Evolutionary conservation across 2,329 filamentous ascomycete genomes (phyloP), one percentile per base, ranked within the genome.

Genomic region (Trichoderma pleuroti): DNA sequence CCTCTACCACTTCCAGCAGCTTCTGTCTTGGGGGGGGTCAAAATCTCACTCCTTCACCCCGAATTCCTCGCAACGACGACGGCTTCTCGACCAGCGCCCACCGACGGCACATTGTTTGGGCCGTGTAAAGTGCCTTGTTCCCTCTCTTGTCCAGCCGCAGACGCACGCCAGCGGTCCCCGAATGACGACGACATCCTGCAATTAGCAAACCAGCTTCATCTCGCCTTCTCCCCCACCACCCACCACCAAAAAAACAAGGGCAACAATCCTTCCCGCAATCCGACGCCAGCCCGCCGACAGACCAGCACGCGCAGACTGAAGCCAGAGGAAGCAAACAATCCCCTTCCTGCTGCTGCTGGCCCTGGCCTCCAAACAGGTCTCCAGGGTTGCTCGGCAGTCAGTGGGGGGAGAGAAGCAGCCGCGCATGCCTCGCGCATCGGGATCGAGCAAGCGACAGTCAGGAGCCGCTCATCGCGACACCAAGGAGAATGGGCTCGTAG

Each of bases 401-500:
- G 78, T 77, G 78, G 78, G 77, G 76, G 76, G 76, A 74, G 75
- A 74, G 76, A 76, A 72, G 74, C 74, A 54, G 75, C 77, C 78
- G 82, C 85, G 85, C 85, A 89, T 89, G 87, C 86, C 87, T 89
- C 87, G 87, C 80, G 85, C 83, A 78, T 83, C 86, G 77, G 84
- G 82, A 80, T 85, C 85, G 80, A 81, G 84, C 80, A 89, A 89
- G 85, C 86, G 87, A 88, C 86, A 88, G 81, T 84, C 85, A 83
- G 86, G 85, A 80, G 82, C 82, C 75, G 91, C 85, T 83, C 87
- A 90, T 81, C 89, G 90, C 84, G 91, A 91, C 82, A 88, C 86
- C 78, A 90, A 92, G 81, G 94, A 97, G 84, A 94, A 93, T 91
- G 93, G 93, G 79, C 86, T 93, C 81, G 91, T 94, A 86, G 90